Conservation (phyloP, 345 rosid genomes). For the Boechera divaricarpa region DNA sequence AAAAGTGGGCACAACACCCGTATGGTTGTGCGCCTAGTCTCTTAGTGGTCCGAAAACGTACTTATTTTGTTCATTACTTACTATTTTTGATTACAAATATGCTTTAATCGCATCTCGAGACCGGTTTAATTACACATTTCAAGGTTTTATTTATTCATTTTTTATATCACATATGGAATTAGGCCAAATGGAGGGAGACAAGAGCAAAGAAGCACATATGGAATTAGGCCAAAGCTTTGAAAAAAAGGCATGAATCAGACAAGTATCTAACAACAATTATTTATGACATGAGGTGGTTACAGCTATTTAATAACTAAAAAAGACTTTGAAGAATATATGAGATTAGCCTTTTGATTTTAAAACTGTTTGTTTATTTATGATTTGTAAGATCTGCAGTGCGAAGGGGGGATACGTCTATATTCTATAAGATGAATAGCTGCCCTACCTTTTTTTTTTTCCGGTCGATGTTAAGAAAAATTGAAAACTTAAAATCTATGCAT, state of each 20-base stretch:
- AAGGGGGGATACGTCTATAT: neutral
- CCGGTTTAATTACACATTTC: neutral
- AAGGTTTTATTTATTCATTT: slow-evolving; percentile 8
- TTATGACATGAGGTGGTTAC: slow-evolving; percentile 28
- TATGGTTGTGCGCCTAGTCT: slow-evolving; percentile 26
- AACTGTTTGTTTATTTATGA: neutral
- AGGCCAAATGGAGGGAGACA: slow-evolving; percentile 15
- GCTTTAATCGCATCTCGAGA: slow-evolving; percentile 31
- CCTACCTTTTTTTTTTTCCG: neutral
- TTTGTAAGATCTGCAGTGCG: neutral
- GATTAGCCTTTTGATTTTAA: neutral
- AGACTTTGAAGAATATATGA: neutral
- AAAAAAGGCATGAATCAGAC: slow-evolving; percentile 34
- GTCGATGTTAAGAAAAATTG: neutral
- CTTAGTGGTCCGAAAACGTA: slow-evolving; percentile 30
- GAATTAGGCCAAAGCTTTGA: slow-evolving; percentile 24
- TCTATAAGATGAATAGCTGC: neutral
- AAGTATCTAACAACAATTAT: slow-evolving; percentile 31
- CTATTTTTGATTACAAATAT: slow-evolving; percentile 30
- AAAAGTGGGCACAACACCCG: slow-evolving; percentile 36
- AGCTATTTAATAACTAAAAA: slow-evolving; percentile 3
- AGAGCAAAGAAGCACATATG: slow-evolving; percentile 8
- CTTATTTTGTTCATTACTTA: slow-evolving; percentile 1
- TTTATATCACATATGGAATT: slow-evolving; percentile 13
- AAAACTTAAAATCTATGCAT: neutral